phyloP scores from a whole-genome alignment of 768 basidiomycete species.

The Rhizopogon vesiculosus region DNA sequence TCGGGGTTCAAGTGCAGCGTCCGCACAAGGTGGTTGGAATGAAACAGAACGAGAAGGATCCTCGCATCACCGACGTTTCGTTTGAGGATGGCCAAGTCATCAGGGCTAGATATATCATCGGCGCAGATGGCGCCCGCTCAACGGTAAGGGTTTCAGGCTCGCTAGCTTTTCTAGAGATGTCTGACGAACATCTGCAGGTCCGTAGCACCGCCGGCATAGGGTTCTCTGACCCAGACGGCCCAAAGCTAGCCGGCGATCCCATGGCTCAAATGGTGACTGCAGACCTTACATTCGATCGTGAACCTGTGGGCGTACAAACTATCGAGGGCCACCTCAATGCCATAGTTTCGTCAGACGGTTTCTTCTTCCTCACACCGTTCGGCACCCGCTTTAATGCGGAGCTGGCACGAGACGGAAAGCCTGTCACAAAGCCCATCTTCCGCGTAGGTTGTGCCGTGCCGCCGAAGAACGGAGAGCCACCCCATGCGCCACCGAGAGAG shows the following conservation, averaged over 20 bases:
- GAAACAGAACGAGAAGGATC: conserved; percentile 21
- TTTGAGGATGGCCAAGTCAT: conserved; percentile 45
- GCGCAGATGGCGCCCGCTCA: no score
- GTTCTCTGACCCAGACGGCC: conserved; percentile 39
- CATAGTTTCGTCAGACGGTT: conserved; percentile 21
- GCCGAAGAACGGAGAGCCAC: conserved; percentile 10
- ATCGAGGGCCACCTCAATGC: conserved; percentile 13
- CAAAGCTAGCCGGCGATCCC: conserved; percentile 10
- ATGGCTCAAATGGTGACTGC: conserved; percentile 39
- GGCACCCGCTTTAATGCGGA: conserved; percentile 8
- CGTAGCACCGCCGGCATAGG: conserved; percentile 36
- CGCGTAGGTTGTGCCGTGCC: conserved; percentile 36
- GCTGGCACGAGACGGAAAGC: not conserved
- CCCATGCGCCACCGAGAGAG: no score
- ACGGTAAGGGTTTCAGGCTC: no score
- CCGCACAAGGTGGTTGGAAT: conserved; percentile 37
- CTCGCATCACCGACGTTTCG: conserved; percentile 29
- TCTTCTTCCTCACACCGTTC: conserved; percentile 31
- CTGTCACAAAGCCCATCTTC: conserved; percentile 16
- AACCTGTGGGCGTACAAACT: conserved; percentile 6
- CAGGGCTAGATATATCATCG: conserved; percentile 29
- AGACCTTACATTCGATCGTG: conserved; percentile 37
- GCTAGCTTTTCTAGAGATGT: not conserved
- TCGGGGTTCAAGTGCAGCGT: conserved; percentile 31
- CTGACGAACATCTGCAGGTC: conserved; percentile 25